phyloP scores from a whole-genome alignment of 352 stramenopile species.

The Pythium periplocum region DNA sequence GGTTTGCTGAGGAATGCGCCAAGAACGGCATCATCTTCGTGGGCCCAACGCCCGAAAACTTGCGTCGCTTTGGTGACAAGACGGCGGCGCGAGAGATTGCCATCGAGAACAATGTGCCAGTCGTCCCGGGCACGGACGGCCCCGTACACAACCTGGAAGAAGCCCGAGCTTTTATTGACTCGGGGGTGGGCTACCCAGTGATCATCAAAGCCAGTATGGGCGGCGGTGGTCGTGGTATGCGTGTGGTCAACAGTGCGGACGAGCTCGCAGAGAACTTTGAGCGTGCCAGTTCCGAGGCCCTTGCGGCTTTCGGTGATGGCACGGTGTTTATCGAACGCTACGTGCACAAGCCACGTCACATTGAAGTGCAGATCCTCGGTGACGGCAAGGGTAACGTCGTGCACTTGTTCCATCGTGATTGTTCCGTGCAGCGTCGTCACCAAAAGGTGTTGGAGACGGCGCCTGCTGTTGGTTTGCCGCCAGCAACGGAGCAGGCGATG shows the following conservation, averaged over 20 bases:
- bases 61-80: slow-evolving; percentile 89
- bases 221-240: slow-evolving; percentile 96
- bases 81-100: slow-evolving; percentile 84
- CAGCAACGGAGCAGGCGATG: slow-evolving; percentile 86
- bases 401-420: slow-evolving; percentile 96
- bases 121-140: slow-evolving; percentile 88
- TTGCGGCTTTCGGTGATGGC: slow-evolving; percentile 92
- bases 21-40: slow-evolving; percentile 94
- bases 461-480: slow-evolving; percentile 80
- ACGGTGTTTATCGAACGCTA: slow-evolving; percentile 96
- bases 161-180: slow-evolving; percentile 87
- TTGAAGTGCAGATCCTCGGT: slow-evolving; percentile 97
- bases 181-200: slow-evolving; percentile 91
- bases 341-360: slow-evolving; percentile 93
- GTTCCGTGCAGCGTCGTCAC: slow-evolving; percentile 96
- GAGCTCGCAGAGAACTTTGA: slow-evolving; percentile 89
- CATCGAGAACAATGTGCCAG: slow-evolving; percentile 84
- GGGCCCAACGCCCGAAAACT: slow-evolving; percentile 91
- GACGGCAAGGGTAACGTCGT: slow-evolving; percentile 93
- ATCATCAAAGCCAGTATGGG: slow-evolving; percentile 98
- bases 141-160: slow-evolving; percentile 87
- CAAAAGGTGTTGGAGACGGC: slow-evolving; percentile 98
- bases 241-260: slow-evolving; percentile 79
- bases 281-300: slow-evolving; percentile 77
- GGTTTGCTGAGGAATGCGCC: slow-evolving; percentile 90